phyloP scores from a whole-genome alignment of 768 basidiomycete genomes.

The Steccherinum ochraceum region DNA sequence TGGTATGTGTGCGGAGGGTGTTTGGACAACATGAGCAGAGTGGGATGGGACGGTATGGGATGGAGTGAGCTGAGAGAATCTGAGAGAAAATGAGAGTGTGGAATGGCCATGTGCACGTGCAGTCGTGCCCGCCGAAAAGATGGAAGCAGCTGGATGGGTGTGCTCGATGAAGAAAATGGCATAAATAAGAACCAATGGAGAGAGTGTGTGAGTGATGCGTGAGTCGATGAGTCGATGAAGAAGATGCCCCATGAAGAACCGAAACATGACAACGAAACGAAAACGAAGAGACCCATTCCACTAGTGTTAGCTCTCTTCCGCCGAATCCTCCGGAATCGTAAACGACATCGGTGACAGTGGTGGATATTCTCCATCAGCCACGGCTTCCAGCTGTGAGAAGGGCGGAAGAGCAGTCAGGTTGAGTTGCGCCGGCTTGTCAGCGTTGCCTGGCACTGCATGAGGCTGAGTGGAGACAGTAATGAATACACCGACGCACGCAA shows the following conservation, averaged over 20 bases:
- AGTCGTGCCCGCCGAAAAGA: conserved; percentile 4
- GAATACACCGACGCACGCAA: conserved; percentile 39
- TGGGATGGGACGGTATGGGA: neutral
- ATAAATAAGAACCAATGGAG: conserved; percentile 5
- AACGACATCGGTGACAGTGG: conserved; percentile 77
- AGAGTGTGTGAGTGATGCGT: conserved; percentile 7
- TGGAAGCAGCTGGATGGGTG: conserved; percentile 9
- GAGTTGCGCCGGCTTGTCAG: conserved; percentile 21
- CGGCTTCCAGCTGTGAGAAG: conserved; percentile 76
- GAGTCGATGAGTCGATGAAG: conserved; percentile 2
- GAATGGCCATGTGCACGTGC: neutral
- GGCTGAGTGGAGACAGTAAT: conserved; percentile 36
- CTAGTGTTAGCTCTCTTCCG: conserved; percentile 21
- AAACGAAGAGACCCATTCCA: conserved; percentile 5
- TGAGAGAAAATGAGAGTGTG: conserved; percentile 2
- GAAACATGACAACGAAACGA: neutral
- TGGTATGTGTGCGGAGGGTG: neutral
- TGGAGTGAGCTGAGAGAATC: conserved; percentile 4
- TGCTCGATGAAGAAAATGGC: conserved; percentile 4
- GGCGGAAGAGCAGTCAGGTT: conserved; percentile 58
- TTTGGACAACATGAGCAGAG: neutral
- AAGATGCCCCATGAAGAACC: neutral
- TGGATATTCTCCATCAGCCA: conserved; percentile 70
- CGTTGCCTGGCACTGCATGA: neutral
- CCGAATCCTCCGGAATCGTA: conserved; percentile 42